A percentile compares a stretch with the other conserved stretches of the same genome.
Conservation (phyloP, 73 alveolate genomes). For the Stentor roeselii region DNA sequence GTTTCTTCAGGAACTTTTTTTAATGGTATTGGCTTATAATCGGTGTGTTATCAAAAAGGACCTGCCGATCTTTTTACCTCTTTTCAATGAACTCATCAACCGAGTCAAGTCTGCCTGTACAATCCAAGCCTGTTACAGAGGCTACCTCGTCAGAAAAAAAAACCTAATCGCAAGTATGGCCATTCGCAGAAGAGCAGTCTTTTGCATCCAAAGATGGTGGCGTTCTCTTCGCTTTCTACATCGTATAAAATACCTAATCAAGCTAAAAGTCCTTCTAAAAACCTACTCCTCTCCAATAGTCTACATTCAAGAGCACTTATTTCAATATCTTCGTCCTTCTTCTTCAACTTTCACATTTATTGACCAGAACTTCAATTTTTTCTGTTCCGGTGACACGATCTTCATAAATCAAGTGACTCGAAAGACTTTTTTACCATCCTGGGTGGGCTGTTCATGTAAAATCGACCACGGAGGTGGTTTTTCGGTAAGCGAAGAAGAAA, state of each 20-base stretch:
- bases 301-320: constrained; percentile 11
- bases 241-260: neutral
- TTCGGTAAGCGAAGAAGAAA: neutral
- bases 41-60: neutral
- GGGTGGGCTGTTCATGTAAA: neutral
- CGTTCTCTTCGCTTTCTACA: neutral
- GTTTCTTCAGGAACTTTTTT: neutral
- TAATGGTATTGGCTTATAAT: neutral
- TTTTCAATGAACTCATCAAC: neutral
- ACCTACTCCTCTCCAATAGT: neutral
- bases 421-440: neutral
- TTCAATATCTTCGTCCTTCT: neutral
- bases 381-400: neutral
- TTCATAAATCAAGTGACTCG: neutral
- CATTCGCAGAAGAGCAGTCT: neutral
- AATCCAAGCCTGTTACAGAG: constrained; percentile 23
- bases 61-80: constrained; percentile 8
- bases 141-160: neutral
- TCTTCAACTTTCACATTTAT: neutral
- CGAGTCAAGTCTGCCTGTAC: constrained; percentile 17
- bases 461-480: neutral
- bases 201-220: constrained; percentile 25
- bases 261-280: neutral
- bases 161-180: neutral
- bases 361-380: constrained; percentile 9